Base-by-base conservation (phyloP, 192 early-diverging fungal species). In the Backusella sp. region DNA sequence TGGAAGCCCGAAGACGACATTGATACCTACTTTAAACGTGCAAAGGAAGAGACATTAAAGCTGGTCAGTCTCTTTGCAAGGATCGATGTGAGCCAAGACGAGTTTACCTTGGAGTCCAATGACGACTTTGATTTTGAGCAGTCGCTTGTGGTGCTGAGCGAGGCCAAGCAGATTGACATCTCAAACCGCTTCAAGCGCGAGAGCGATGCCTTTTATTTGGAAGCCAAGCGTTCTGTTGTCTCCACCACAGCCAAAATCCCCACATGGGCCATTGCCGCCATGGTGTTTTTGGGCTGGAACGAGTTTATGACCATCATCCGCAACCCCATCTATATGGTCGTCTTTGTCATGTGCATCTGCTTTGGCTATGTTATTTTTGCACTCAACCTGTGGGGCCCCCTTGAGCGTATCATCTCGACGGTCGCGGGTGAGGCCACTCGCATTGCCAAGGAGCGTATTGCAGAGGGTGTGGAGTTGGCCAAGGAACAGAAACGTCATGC, bases 1-100 rank as follows among this genome's bases (percentile, higher is more conserved):
- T 99, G 98, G 98, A 92, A 90, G 70, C 94, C 96, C 4, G 89
- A 90, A 30, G 98, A 99, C 83, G 96, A 97, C 81, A 97, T 99
- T 71, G 97, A 99, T 80, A 84, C 87, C 23, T 88, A 88, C 72
- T 99, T 96, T 85, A 86, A 89, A 41, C 78, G 78, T 37, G 93
- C 97, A 4, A 88, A 93, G 75, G 88, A 91, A 15, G 88, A 90
- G 11, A 81, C 84, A 14, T 77, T 83, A 14, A 90, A 82, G 89
- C 90, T 97, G 69, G 83, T 96, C 17, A 84, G 87, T 4, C 75
- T 92, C 68, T 94, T 92, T 78, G 87, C 91, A 62, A 92, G 90
- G 32, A 90, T 98, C 74, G 91, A 95, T 69, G 84, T 88, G 3
- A 73, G 83, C 23, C 68, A 72, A 26, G 83, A 80, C 44, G 15